Base-by-base conservation (phyloP, 2,329 filamentous ascomycete genomes). In the Ophiocordyceps camponoti-floridani region DNA sequence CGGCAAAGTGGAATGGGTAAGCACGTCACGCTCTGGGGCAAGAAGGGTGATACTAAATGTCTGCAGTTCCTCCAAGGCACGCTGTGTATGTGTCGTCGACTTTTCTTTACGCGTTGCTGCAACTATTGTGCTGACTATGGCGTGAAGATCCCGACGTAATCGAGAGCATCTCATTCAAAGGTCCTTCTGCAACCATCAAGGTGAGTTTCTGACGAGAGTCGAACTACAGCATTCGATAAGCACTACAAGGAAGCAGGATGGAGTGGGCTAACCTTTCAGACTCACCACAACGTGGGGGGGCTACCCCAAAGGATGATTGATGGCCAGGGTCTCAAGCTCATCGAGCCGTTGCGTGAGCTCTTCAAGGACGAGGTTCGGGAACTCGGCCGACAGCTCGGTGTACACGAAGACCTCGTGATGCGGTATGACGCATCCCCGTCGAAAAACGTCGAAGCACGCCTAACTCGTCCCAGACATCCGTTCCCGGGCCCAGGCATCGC, bases 31-130 rank as follows among this genome's bases (percentile, higher is more conserved):
- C 10, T 6, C 14, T n/a, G 35, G 10, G n/a, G 13, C 14, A n/a
- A 18, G 35, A 38, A 9, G 6, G 10, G 8, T n/a, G 4, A 38
- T 16, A 18, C 4, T 18, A 10, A 10, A 2, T n/a, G n/a, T 19
- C 13, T 10, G 4, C 16, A 38, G 72, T 83, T 95, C 56, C 70
- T 95, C 10, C 88, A 95, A 63, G 86, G 87, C 16, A 91, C 84
- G 9, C 69, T 91, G 23, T 89, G 82, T 44, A 19, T 35, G 44
- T 33, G n/a, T 28, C 45, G 6, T 28, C 16, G 12, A 8, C 41
- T 37, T n/a, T 16, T 4, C 33, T 5, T 9, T 4, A 18, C 23
- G 4, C 41, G 12, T 30, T n/a, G 14, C 2, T 18, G 26, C n/a
- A n/a, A n/a, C 5, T 10, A 10, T 16, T 30, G 12, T 28, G 28